phyloP scores from a whole-genome alignment of 208 protist genomes.

The Leishmania major region DNA sequence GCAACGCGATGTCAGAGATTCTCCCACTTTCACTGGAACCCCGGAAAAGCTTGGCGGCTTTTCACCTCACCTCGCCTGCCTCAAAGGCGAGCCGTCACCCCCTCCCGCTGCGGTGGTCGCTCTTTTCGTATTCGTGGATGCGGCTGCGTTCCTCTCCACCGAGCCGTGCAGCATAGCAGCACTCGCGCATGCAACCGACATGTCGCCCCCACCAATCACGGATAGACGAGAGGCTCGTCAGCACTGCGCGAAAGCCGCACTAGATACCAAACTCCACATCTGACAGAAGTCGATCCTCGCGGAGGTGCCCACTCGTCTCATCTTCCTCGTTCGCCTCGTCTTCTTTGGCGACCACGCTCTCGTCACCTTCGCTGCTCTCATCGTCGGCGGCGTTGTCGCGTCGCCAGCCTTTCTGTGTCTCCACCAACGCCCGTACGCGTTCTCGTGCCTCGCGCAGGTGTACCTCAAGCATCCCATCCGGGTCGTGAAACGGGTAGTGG shows the following conservation, averaged over 20 bases:
- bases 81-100: not conserved
- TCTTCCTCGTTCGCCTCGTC: slow-evolving; percentile 27
- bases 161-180: not conserved
- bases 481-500: slow-evolving; percentile 80
- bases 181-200: not conserved
- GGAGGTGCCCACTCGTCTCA: not conserved
- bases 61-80: not conserved
- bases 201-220: not conserved
- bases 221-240: not conserved
- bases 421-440: slow-evolving; percentile 17
- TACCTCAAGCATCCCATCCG: slow-evolving; percentile 62
- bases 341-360: not conserved
- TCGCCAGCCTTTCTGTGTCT: not conserved
- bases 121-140: not conserved
- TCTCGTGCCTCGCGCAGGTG: slow-evolving; percentile 32
- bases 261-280: slow-evolving; percentile 59
- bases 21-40: not conserved
- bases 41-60: not conserved
- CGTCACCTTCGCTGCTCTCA: slow-evolving; percentile 11
- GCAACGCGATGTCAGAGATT: not conserved
- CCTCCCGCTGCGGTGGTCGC: not conserved
- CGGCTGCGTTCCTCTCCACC: not conserved
- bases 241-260: not conserved
- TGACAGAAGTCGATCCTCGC: slow-evolving; percentile 36
- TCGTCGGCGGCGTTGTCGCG: not conserved